A percentile compares a stretch with the other conserved stretches of the same genome.
phyloP scores from a whole-genome alignment of 2,329 filamentous ascomycete genomes.

The Aspergillus calidoustus region DNA sequence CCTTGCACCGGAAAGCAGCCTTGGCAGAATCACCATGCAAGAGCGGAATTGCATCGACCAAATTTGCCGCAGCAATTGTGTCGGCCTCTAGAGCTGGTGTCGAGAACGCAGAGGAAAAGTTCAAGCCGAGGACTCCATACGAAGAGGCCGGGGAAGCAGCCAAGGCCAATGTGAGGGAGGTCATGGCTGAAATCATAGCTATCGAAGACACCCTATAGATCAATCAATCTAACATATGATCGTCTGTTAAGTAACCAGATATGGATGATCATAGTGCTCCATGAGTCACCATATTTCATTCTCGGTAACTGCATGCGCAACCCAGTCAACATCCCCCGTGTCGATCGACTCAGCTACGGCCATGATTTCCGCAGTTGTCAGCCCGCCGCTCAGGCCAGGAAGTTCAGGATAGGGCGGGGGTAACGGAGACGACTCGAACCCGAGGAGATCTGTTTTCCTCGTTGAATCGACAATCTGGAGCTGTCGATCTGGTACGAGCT shows the following conservation, averaged over 20 bases:
- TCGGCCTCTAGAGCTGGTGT: constrained; percentile 65
- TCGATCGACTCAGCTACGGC: constrained; percentile 56
- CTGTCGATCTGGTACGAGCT: constrained; percentile 24
- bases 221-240: background rate
- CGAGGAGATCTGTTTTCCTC: background rate
- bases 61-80: constrained; percentile 67
- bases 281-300: constrained; percentile 46
- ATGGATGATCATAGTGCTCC: background rate
- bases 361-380: constrained; percentile 54
- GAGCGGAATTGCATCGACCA: constrained; percentile 67
- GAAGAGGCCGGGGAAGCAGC: constrained; percentile 49
- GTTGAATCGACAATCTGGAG: background rate
- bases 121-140: constrained; percentile 67
- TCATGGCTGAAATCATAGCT: constrained; percentile 46
- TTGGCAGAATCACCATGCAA: constrained; percentile 70
- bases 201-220: constrained; percentile 40
- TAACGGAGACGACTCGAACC: constrained; percentile 4
- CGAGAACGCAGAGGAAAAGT: constrained; percentile 60
- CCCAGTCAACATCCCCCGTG: constrained; percentile 50
- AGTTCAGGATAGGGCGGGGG: constrained; percentile 6
- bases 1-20: constrained; percentile 65
- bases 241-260: background rate
- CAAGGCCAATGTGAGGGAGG: constrained; percentile 48
- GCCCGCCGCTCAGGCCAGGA: constrained; percentile 37
- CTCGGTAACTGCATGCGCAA: constrained; percentile 53